Percentiles rank a stretch among this genome's conserved stretches.
phyloP scores from a whole-genome alignment of 208 protist genomes.

The Leishmania aethiopica region DNA sequence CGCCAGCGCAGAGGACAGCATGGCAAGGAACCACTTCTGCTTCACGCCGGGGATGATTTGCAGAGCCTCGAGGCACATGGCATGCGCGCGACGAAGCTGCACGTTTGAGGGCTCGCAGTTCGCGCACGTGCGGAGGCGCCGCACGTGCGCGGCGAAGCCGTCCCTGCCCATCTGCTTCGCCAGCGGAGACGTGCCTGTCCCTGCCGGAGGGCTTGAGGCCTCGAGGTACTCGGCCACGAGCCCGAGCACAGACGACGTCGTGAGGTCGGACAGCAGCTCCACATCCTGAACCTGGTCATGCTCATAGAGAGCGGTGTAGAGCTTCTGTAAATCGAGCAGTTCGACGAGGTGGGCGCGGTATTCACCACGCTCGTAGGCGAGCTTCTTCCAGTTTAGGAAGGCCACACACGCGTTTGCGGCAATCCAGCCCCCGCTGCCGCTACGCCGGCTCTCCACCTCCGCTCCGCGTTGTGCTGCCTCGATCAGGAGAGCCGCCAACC shows the following conservation, averaged over 20 bases:
- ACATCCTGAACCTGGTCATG: conserved; percentile 23
- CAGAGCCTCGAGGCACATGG: conserved; percentile 57
- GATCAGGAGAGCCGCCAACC: conserved; percentile 15
- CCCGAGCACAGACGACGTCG: conserved; percentile 13
- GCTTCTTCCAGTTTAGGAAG: conserved; percentile 51
- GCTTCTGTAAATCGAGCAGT: conserved; percentile 29
- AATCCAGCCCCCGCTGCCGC: conserved; percentile 48
- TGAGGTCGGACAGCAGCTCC: conserved; percentile 25
- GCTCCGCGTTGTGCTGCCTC: conserved; percentile 23
- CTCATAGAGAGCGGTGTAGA: conserved; percentile 19
- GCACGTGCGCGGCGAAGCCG: conserved; percentile 13
- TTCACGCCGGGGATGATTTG: conserved; percentile 39
- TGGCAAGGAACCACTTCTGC: conserved; percentile 52
- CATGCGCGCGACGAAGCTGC: conserved; percentile 55
- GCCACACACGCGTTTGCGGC: conserved; percentile 65
- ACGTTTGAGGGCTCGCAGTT: conserved; percentile 39
- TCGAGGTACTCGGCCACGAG: conserved; percentile 18
- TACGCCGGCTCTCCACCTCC: conserved; percentile 14
- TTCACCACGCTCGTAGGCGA: conserved; percentile 41
- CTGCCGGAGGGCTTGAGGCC: not conserved
- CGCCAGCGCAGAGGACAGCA: conserved; percentile 58
- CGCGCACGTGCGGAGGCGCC: conserved; percentile 26
- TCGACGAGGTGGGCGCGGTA: conserved; percentile 35
- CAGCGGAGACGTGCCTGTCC: not conserved
- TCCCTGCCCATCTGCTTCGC: not conserved